phyloP scores from a whole-genome alignment of 768 basidiomycete genomes.

The Auricularia cornea region DNA sequence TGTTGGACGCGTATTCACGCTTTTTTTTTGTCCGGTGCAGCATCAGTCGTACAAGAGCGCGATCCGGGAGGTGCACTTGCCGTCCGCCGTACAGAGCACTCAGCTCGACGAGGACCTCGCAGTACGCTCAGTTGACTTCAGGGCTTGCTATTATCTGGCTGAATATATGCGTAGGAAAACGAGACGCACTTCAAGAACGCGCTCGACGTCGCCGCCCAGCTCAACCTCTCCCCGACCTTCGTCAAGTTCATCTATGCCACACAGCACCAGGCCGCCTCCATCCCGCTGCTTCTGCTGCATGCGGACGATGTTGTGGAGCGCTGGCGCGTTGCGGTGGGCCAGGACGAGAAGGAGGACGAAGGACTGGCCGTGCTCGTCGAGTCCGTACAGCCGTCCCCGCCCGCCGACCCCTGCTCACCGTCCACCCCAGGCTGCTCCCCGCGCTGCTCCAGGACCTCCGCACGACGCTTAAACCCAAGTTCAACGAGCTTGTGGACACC shows the following conservation, averaged over 20 bases:
- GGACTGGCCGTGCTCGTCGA: slow-evolving; percentile 66
- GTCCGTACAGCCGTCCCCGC: slow-evolving; percentile 33
- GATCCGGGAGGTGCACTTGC: slow-evolving; percentile 63
- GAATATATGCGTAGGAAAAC: slow-evolving; percentile 56
- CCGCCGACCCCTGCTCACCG: slow-evolving; percentile 9
- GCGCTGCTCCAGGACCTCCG: slow-evolving; percentile 75
- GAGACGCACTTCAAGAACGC: slow-evolving; percentile 72
- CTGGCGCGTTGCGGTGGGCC: slow-evolving; percentile 48
- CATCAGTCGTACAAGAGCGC: slow-evolving; percentile 65
- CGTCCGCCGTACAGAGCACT: slow-evolving; percentile 47
- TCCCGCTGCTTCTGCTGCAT: slow-evolving; percentile 76
- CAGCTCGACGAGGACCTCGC: slow-evolving; percentile 53
- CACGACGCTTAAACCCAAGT: slow-evolving; percentile 60
- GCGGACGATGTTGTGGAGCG: slow-evolving; percentile 58
- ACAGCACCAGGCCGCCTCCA: slow-evolving; percentile 55
- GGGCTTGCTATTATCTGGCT: background rate
- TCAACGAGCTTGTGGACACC: slow-evolving; percentile 43
- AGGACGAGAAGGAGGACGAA: slow-evolving; percentile 45
- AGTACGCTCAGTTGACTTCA: slow-evolving; percentile 23
- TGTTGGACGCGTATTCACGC: background rate
- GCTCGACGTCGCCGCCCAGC: slow-evolving; percentile 66
- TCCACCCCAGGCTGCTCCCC: slow-evolving; percentile 53
- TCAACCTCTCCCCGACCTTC: slow-evolving; percentile 73
- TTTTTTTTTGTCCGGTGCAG: slow-evolving; percentile 33
- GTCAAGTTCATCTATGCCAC: slow-evolving; percentile 57